phyloP scores from a whole-genome alignment of 2,329 filamentous ascomycete species.

The Apiospora sp. region DNA sequence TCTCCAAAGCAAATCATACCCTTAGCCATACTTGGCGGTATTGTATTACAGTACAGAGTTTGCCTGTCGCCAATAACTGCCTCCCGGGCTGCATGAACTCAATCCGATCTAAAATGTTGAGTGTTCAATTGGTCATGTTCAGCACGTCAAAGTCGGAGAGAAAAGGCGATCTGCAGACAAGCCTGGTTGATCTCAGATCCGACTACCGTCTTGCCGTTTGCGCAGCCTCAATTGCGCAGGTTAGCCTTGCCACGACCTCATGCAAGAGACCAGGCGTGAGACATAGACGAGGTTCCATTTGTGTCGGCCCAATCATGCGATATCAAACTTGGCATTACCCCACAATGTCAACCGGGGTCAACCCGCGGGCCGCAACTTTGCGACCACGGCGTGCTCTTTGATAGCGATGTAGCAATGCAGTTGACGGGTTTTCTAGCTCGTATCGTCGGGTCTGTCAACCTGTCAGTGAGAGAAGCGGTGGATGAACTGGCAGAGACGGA shows the following conservation, averaged over 20 bases:
- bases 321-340: not conserved
- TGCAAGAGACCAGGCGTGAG: slow-evolving; percentile 14
- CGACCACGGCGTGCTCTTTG: not conserved
- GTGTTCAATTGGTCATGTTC: not conserved
- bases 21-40: slow-evolving; percentile 2
- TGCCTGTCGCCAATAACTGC: not conserved
- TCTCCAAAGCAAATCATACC: not conserved
- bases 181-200: not conserved
- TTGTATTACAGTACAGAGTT: not conserved
- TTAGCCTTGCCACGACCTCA: slow-evolving; percentile 5
- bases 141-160: not conserved
- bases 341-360: not conserved
- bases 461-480: not conserved
- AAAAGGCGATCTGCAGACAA: not conserved
- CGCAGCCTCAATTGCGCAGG: slow-evolving; percentile 7
- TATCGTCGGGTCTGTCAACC: too few relatives aligned
- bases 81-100: not conserved
- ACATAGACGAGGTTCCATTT: slow-evolving; percentile 13
- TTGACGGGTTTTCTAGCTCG: not conserved
- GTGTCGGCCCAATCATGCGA: slow-evolving; percentile 18
- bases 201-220: not conserved
- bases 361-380: slow-evolving; percentile 12
- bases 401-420: not conserved
- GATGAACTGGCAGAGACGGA: not conserved
- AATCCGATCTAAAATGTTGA: not conserved